phyloP scores from a whole-genome alignment of 208 protist genomes.

The Acanthamoeba royreba region DNA sequence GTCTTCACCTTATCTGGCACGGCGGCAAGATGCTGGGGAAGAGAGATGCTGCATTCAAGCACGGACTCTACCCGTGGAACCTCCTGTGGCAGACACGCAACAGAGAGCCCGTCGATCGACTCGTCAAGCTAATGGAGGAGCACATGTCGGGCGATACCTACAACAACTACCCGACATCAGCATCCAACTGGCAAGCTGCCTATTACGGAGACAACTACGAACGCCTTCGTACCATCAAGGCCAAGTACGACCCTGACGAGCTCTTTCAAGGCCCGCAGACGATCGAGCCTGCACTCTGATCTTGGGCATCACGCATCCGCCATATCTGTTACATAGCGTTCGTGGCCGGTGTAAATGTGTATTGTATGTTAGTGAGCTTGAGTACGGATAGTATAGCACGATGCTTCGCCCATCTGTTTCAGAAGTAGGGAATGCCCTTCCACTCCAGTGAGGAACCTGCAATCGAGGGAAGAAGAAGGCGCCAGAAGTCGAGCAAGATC shows the following conservation, averaged over 20 bases:
- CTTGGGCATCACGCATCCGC: too few species aligned
- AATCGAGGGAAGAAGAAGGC: constrained; percentile 62
- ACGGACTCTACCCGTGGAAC: constrained; percentile 54
- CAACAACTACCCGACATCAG: constrained; percentile 62
- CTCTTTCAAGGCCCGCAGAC: constrained; percentile 49
- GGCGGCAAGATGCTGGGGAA: constrained; percentile 38
- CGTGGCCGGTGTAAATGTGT: too few species aligned
- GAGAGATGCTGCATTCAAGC: constrained; percentile 23
- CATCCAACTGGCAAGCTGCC: constrained; percentile 11
- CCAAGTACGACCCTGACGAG: constrained; percentile 47
- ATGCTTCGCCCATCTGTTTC: too few species aligned
- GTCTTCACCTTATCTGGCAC: constrained; percentile 58
- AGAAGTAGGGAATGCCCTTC: constrained; percentile 47
- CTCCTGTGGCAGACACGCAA: constrained; percentile 18
- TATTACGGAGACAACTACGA: constrained; percentile 58
- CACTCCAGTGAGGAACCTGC: neutral
- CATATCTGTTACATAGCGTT: too few species aligned
- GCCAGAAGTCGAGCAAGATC: constrained; percentile 75
- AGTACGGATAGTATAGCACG: too few species aligned
- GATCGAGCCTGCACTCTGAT: too few species aligned
- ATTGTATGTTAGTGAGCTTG: too few species aligned
- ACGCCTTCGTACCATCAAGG: constrained; percentile 29
- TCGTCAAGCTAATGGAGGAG: constrained; percentile 19
- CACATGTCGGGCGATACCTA: constrained; percentile 44
- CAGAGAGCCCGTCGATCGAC: neutral